Base-by-base conservation (phyloP, 2,329 filamentous ascomycete species). In the Hirsutella rhossiliensis region DNA sequence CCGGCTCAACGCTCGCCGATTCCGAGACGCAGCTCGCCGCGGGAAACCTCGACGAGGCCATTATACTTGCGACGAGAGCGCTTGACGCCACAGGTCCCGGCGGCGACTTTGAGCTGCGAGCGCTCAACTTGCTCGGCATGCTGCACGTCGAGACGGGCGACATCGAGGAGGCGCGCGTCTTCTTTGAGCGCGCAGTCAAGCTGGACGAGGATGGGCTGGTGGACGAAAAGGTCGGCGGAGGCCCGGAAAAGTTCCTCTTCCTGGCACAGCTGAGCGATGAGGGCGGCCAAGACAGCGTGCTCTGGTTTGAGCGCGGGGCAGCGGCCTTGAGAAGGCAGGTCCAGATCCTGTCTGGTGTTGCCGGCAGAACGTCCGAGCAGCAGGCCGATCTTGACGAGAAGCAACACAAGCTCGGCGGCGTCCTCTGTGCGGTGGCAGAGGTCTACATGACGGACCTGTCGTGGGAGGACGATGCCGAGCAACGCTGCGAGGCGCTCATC, bases 391-490 rank as follows among this genome's bases (percentile, higher is more conserved):
- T 80, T 36, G 75, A 81, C 27, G 85, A 76, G 62, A 86, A 87
- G 69, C 83, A 83, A 61, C 72, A 73, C 51, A 92, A 92, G 64
- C 72, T 97, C 31, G 87, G 88, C 2, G 87, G 87, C 54, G 87
- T 89, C n/a, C 74, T 98, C 31, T 98, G 94, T 64, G 87, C 86
- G 27, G 87, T 97, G 48, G 82, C 87, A 7, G 92, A 98, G 67
- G 87, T 98, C 41, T 98, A 96, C 71, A 98, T 98, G 92, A 98
- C 92, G 11, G 92, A 98, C 67, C 68, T 97, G 54, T 92, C 85
- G 56, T 92, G 77, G 87, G 89, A 96, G 64, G 79, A 81, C 43
- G 88, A 96, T 58, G 92, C 90, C 5, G 92, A 98, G 67, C 70
- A 76, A 52, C 78, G 82, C 52, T 98, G 94, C 68, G 90, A 98